Conservation (phyloP, 2,329 filamentous ascomycete species). For the Huntiella decipiens region DNA sequence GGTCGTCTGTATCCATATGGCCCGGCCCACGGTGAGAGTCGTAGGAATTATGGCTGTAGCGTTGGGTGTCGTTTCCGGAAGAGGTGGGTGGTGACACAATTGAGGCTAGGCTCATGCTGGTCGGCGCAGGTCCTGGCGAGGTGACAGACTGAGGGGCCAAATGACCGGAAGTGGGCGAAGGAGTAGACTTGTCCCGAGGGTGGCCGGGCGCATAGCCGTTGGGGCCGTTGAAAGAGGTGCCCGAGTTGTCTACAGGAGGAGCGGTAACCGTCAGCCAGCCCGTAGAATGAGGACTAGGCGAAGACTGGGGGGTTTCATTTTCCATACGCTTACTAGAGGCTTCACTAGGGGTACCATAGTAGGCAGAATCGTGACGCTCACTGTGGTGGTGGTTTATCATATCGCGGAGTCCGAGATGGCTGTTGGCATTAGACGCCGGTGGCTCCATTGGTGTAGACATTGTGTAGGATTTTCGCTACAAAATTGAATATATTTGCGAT, state of each 20-base stretch:
- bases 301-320: slow-evolving; percentile 12
- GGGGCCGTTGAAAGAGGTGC: slow-evolving; percentile 18
- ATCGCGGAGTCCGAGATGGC: slow-evolving; percentile 10
- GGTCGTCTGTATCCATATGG: slow-evolving; percentile 17
- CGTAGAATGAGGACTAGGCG: slow-evolving; percentile 9
- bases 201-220: slow-evolving; percentile 15
- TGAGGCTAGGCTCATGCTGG: slow-evolving; percentile 46
- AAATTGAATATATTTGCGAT: background rate
- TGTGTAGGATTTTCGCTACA: background rate
- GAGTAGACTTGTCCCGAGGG: slow-evolving; percentile 27
- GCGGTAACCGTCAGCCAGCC: slow-evolving; percentile 11
- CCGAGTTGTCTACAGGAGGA: slow-evolving; percentile 23
- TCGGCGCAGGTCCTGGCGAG: slow-evolving; percentile 34
- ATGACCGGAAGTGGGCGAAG: slow-evolving; percentile 31
- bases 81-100: slow-evolving; percentile 43
- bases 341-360: slow-evolving; percentile 11
- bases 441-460: slow-evolving; percentile 2
- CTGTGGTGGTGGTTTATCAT: slow-evolving; percentile 7
- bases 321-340: slow-evolving; percentile 12
- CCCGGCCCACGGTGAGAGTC: slow-evolving; percentile 13
- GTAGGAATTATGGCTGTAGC: slow-evolving; percentile 23
- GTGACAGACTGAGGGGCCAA: slow-evolving; percentile 32
- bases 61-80: slow-evolving; percentile 23
- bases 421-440: slow-evolving; percentile 2
- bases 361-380: slow-evolving; percentile 11